Percentiles rank a stretch among this genome's conserved stretches.
Conservation (phyloP, 2,329 filamentous ascomycete species). For the Periglandula ipomoeae region DNA sequence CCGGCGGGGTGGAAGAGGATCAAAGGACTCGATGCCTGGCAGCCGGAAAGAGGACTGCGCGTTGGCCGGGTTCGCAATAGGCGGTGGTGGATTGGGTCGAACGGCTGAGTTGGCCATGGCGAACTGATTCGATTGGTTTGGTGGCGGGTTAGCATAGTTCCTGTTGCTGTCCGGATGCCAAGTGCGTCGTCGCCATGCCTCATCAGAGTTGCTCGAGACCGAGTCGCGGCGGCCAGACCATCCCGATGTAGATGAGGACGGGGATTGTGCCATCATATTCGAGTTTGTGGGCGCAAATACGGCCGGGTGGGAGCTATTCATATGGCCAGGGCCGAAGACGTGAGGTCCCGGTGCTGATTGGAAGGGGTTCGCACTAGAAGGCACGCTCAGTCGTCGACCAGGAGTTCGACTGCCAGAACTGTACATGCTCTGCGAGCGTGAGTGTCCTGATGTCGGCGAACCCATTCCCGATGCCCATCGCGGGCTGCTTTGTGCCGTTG, state of each 20-base stretch:
- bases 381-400: slow-evolving; percentile 71
- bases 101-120: slow-evolving; percentile 63
- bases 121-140: slow-evolving; percentile 58
- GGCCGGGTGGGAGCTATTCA: slow-evolving; percentile 45
- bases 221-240: slow-evolving; percentile 58
- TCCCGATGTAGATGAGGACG: slow-evolving; percentile 53
- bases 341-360: slow-evolving; percentile 54
- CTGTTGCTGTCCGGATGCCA: slow-evolving; percentile 80
- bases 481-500: slow-evolving; percentile 67
- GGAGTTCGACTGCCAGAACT: slow-evolving; percentile 52
- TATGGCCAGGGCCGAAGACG: slow-evolving; percentile 41
- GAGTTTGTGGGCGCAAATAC: slow-evolving; percentile 48
- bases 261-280: slow-evolving; percentile 55
- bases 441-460: slow-evolving; percentile 64
- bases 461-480: slow-evolving; percentile 58
- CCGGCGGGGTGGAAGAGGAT: slow-evolving; percentile 55
- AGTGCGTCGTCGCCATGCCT: slow-evolving; percentile 73
- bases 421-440: slow-evolving; percentile 66
- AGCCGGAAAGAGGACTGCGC: slow-evolving; percentile 57
- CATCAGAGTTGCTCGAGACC: slow-evolving; percentile 51
- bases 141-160: slow-evolving; percentile 45
- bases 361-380: slow-evolving; percentile 66
- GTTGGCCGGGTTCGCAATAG: slow-evolving; percentile 34
- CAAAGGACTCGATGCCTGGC: slow-evolving; percentile 88
- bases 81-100: slow-evolving; percentile 45